Percentiles rank a stretch among this genome's conserved stretches.
Conservation (phyloP, 2,329 filamentous ascomycete species). For the Thielaviopsis musarum region DNA sequence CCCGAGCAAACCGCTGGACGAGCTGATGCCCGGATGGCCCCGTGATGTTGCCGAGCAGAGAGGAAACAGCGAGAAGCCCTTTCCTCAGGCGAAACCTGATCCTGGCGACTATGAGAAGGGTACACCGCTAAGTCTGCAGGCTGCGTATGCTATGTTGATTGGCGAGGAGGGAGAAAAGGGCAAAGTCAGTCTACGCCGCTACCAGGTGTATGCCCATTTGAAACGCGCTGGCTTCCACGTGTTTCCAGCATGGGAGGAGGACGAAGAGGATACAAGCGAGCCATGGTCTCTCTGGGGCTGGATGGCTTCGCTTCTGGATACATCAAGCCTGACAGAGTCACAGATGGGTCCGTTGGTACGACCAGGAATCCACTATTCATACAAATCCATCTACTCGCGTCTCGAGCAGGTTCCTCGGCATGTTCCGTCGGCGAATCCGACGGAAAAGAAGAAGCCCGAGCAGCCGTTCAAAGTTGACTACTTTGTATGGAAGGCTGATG, state of each 20-base stretch:
- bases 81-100: conserved; percentile 15
- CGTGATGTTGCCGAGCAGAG: conserved; percentile 14
- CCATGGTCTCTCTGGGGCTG: conserved; percentile 30
- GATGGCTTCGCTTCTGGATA: conserved; percentile 31
- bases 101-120: conserved; percentile 39
- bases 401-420: conserved; percentile 59
- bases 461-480: conserved; percentile 58
- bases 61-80: conserved; percentile 14
- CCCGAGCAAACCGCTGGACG: conserved; percentile 40
- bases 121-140: conserved; percentile 79
- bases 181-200: conserved; percentile 56
- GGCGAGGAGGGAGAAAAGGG: conserved; percentile 47
- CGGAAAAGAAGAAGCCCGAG: conserved; percentile 15
- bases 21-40: conserved; percentile 24
- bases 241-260: conserved; percentile 40
- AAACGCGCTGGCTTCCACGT: conserved; percentile 72
- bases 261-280: conserved; percentile 13
- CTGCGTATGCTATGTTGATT: conserved; percentile 72
- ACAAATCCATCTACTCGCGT: conserved; percentile 56
- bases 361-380: conserved; percentile 49
- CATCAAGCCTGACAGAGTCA: conserved; percentile 12
- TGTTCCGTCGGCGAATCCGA: conserved; percentile 26
- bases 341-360: conserved; percentile 38
- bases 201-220: conserved; percentile 73
- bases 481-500: conserved; percentile 58